A percentile compares a stretch with the other conserved stretches of the same genome.
Evolutionary conservation across 1,284 basidiomycete genomes (phyloP).

Genomic region (Ustilago bromivora): DNA sequence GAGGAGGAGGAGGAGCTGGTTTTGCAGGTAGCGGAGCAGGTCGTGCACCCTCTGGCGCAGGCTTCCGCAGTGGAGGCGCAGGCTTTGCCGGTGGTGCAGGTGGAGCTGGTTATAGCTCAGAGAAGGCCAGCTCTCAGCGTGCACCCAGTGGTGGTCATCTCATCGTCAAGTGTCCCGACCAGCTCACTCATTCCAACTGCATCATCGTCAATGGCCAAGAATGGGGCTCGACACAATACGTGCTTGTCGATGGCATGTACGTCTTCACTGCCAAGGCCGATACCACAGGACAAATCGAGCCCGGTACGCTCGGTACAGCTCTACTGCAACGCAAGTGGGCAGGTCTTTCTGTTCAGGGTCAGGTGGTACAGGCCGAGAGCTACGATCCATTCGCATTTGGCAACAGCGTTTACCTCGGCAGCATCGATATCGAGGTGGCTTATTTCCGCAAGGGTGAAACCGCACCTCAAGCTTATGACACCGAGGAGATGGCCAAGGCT

Average conservation of each 20-base stretch:
- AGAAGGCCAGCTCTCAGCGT: constrained; percentile 25
- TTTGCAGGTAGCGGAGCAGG: constrained; percentile 24
- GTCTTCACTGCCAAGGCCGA: constrained; percentile 64
- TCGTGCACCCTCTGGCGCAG: constrained; percentile 18
- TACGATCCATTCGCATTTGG: constrained; percentile 64
- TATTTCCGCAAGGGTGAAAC: constrained; percentile 58
- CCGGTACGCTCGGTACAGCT: constrained; percentile 61
- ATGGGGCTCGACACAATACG: constrained; percentile 65
- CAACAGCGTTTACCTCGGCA: constrained; percentile 62
- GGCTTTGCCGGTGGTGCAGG: constrained; percentile 31
- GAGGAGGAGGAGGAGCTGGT: constrained; percentile 11
- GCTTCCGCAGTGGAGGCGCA: constrained; percentile 31
- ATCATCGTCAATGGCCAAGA: constrained; percentile 63
- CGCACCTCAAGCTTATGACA: constrained; percentile 71
- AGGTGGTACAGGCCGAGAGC: constrained; percentile 59
- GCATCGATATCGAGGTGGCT: constrained; percentile 63
- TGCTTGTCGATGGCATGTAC: constrained; percentile 62
- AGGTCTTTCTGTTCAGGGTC: constrained; percentile 61
- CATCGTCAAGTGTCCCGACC: constrained; percentile 58
- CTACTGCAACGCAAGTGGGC: constrained; percentile 66
- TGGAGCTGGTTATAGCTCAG: constrained; percentile 38
- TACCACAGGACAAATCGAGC: constrained; percentile 52
- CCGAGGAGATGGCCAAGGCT: constrained; percentile 83
- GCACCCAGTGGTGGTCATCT: constrained; percentile 32
- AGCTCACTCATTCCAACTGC: constrained; percentile 62